A percentile compares a stretch with the other conserved stretches of the same genome.
phyloP scores from a whole-genome alignment of 768 basidiomycete genomes.

The Boletus tylopilopsis region DNA sequence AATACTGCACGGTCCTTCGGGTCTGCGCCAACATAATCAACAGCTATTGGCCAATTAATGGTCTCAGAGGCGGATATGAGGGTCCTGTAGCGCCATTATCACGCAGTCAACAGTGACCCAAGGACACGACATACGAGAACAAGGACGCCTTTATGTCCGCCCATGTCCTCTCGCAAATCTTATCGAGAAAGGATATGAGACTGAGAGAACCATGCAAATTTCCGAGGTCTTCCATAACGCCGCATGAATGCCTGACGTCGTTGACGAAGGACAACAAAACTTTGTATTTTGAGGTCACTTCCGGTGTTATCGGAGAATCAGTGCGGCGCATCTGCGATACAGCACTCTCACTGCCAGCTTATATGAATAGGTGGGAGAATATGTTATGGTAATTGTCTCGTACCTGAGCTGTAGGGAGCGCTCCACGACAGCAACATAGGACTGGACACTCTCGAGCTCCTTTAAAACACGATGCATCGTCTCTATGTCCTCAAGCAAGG shows the following conservation, averaged over 20 bases:
- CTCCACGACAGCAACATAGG: conserved; percentile 74
- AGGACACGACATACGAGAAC: conserved; percentile 47
- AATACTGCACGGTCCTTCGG: conserved; percentile 58
- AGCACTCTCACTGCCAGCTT: conserved; percentile 50
- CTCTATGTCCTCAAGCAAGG: conserved; percentile 81
- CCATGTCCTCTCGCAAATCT: conserved; percentile 74
- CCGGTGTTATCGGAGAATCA: conserved; percentile 38
- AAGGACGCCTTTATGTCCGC: conserved; percentile 62
- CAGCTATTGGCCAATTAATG: conserved; percentile 80
- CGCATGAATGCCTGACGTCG: conserved; percentile 44
- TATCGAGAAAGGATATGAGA: conserved; percentile 58
- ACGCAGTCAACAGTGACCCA: neutral
- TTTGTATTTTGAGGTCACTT: conserved; percentile 55
- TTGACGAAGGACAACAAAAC: conserved; percentile 58
- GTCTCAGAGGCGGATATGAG: conserved; percentile 65
- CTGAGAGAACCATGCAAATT: conserved; percentile 50
- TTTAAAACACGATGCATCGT: conserved; percentile 70
- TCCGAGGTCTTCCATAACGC: conserved; percentile 41
- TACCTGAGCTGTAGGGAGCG: conserved; percentile 72
- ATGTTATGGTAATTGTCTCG: conserved; percentile 13
- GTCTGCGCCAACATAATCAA: conserved; percentile 56
- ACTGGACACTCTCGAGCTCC: conserved; percentile 70
- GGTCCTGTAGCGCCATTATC: conserved; percentile 39
- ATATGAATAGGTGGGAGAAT: conserved; percentile 5
- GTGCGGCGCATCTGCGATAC: conserved; percentile 46